Evolutionary conservation across 768 basidiomycete species (phyloP).

Genomic region (Thelephora aurantiotincta): DNA sequence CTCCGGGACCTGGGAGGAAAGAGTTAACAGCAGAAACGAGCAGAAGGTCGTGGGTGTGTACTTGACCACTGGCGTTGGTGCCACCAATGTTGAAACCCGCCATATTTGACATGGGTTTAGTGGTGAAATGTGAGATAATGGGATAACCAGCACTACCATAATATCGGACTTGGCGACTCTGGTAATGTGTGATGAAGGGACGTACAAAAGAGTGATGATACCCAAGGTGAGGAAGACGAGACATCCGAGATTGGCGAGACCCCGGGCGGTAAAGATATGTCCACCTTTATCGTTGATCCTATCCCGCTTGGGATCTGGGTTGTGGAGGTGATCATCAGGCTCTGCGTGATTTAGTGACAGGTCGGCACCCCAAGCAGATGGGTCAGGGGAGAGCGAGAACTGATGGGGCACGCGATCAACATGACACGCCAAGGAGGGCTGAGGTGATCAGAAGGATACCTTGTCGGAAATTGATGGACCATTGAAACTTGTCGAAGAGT

Average conservation of each 20-base stretch:
- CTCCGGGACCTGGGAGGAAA: conserved; percentile 11
- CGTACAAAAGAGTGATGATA: conserved; percentile 48
- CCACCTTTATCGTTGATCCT: conserved; percentile 23
- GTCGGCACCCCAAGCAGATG: conserved; percentile 50
- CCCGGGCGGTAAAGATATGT: conserved; percentile 41
- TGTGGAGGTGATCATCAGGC: conserved; percentile 60
- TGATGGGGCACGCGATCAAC: conserved; percentile 11
- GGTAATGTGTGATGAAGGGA: conserved; percentile 3
- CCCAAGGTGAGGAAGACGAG: conserved; percentile 36
- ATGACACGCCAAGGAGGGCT: background rate
- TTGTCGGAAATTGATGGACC: background rate
- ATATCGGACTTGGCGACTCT: background rate
- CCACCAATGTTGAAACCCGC: conserved; percentile 32
- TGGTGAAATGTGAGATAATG: conserved; percentile 24
- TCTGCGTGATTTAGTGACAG: conserved; percentile 41
- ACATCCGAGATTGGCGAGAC: conserved; percentile 61
- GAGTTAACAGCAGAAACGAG: background rate
- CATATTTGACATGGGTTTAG: conserved; percentile 15
- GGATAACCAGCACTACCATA: conserved; percentile 28
- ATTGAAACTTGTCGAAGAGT: conserved; percentile 7
- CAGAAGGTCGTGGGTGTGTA: conserved; percentile 9
- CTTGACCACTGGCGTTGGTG: conserved; percentile 31
- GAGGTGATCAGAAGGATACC: background rate
- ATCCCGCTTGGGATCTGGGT: conserved; percentile 33
- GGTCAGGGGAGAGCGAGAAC: conserved; percentile 56